These are phyloP conservation scores for Ustilago tritici DNA, from an alignment of 1,284 basidiomycete genomes.

Conservation along the genomic window DNA sequence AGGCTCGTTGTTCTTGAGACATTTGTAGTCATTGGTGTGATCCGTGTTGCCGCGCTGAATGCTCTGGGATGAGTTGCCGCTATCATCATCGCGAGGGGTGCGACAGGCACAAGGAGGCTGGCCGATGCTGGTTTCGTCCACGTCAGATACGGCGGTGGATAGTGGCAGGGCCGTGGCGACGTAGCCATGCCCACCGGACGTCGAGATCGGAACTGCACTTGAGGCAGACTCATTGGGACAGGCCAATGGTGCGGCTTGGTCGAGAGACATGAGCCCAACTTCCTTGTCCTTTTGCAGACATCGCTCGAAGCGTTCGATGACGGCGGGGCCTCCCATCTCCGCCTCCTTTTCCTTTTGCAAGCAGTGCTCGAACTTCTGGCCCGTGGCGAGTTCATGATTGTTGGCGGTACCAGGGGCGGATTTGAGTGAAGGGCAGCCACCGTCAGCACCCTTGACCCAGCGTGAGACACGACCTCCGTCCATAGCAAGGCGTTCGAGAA, in stretches of 20 bases:
- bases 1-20: slow-evolving; percentile 32
- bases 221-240: slow-evolving; percentile 11
- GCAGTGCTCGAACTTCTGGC: slow-evolving; percentile 40
- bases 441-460: slow-evolving; percentile 18
- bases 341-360: slow-evolving; percentile 27
- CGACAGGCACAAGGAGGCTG: slow-evolving; percentile 40
- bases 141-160: slow-evolving; percentile 12
- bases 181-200: neutral
- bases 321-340: slow-evolving; percentile 21
- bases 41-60: slow-evolving; percentile 12
- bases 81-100: slow-evolving; percentile 14
- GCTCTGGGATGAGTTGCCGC: slow-evolving; percentile 10
- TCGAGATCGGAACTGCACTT: slow-evolving; percentile 13
- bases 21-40: slow-evolving; percentile 17
- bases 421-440: slow-evolving; percentile 17
- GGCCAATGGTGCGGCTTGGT: slow-evolving; percentile 5
- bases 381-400: slow-evolving; percentile 16
- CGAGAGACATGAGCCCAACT: slow-evolving; percentile 24
- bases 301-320: slow-evolving; percentile 38
- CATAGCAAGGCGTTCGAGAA: slow-evolving; percentile 66
- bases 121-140: slow-evolving; percentile 11
- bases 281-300: slow-evolving; percentile 35
- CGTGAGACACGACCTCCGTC: slow-evolving; percentile 19
- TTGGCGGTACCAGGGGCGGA: neutral
- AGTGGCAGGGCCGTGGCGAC: slow-evolving; percentile 37